Evolutionary conservation across 306 rosid species (phyloP).

Genomic region (Dicorynia guianensis): DNA sequence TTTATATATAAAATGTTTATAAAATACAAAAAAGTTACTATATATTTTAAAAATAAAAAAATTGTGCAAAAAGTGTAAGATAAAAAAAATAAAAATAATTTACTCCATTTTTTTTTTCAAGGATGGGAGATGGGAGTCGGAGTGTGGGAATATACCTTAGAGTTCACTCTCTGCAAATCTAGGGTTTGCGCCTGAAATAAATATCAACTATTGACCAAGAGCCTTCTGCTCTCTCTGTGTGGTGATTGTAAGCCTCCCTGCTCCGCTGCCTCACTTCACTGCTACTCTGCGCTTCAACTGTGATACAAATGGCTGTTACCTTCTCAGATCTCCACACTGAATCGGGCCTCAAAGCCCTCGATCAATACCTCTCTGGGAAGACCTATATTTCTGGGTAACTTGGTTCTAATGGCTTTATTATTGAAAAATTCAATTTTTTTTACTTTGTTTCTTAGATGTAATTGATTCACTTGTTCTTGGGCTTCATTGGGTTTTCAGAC

Average conservation of each 20-base stretch:
- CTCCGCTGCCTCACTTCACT: constrained; percentile 2
- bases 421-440: neutral
- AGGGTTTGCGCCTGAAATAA: constrained; percentile 40
- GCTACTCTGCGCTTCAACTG: neutral
- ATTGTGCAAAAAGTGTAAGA: no score
- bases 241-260: neutral
- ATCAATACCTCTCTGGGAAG: constrained; percentile 58
- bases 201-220: neutral
- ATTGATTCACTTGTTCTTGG: neutral
- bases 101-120: no score
- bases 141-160: neutral
- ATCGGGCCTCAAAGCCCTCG: constrained; percentile 67
- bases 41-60: no score
- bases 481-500: constrained; percentile 42
- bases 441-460: neutral
- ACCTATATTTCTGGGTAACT: constrained; percentile 63
- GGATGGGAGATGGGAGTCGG: no score
- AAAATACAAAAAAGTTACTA: no score
- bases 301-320: constrained; percentile 57
- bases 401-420: neutral
- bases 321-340: constrained; percentile 76
- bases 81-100: no score
- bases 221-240: neutral
- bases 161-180: constrained; percentile 6
- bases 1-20: no score